Evolutionary conservation across 345 rosid genomes (phyloP).

Genomic region (Erucastrum elatum): DNA sequence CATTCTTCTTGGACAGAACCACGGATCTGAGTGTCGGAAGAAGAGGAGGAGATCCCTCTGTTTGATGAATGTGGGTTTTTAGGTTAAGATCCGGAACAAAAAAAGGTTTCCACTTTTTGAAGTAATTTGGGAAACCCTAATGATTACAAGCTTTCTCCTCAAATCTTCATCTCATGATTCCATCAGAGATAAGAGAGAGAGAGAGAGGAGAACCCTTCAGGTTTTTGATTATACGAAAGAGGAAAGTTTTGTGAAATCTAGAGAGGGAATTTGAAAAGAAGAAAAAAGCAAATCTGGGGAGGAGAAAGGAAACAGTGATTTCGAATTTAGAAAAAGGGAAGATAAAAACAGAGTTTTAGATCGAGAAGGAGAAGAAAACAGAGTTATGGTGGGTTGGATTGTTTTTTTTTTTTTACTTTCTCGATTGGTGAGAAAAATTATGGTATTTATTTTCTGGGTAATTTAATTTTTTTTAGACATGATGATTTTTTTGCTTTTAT

Average conservation of each 20-base stretch:
- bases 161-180: constrained; percentile 46
- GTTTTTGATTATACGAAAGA: constrained; percentile 4
- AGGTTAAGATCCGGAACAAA: constrained; percentile 11
- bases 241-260: constrained; percentile 23
- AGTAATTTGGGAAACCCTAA: constrained; percentile 38
- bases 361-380: background rate
- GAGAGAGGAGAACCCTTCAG: background rate
- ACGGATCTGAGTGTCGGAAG: constrained; percentile 42
- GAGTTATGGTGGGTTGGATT: background rate
- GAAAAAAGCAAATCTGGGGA: constrained; percentile 9
- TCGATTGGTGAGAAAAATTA: constrained; percentile 38
- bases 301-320: background rate
- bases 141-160: constrained; percentile 40
- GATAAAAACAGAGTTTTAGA: background rate
- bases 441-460: background rate
- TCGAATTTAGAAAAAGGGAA: background rate
- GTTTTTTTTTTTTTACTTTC: constrained; percentile 10
- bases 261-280: background rate
- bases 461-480: background rate
- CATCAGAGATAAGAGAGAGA: constrained; percentile 2
- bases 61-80: too few species aligned
- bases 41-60: background rate
- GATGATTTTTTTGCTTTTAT: background rate
- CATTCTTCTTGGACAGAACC: background rate
- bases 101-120: constrained; percentile 8